Evolutionary conservation across 768 basidiomycete species (phyloP).

Genomic region (Lactifluus echinatus): DNA sequence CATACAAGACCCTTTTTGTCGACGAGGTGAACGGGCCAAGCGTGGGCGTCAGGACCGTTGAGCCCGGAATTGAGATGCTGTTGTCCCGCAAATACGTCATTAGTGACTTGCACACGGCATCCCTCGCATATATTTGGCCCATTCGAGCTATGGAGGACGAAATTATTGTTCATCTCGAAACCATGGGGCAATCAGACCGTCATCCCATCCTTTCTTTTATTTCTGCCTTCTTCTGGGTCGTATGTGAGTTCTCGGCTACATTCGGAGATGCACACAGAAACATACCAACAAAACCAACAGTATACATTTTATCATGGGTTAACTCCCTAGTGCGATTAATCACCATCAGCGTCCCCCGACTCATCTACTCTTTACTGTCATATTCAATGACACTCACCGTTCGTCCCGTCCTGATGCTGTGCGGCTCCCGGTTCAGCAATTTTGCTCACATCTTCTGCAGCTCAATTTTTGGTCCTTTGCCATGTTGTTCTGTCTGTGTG

Average conservation of each 20-base stretch:
- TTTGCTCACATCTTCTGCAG: slow-evolving; percentile 30
- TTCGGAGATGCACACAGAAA: slow-evolving; percentile 1
- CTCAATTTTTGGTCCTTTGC: slow-evolving; percentile 91
- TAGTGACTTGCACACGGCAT: not conserved
- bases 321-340: slow-evolving; percentile 66
- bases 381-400: slow-evolving; percentile 89
- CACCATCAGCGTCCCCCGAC: slow-evolving; percentile 75
- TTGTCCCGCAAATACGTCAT: slow-evolving; percentile 15
- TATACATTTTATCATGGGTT: slow-evolving; percentile 76
- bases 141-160: slow-evolving; percentile 4
- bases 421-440: not conserved
- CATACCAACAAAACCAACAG: slow-evolving; percentile 31
- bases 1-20: too few species aligned
- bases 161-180: not conserved
- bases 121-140: not conserved
- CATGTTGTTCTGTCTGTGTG: slow-evolving; percentile 59
- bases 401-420: slow-evolving; percentile 1
- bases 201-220: slow-evolving; percentile 72
- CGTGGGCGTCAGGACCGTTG: too few species aligned
- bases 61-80: not conserved
- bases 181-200: slow-evolving; percentile 28
- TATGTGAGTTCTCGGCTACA: slow-evolving; percentile 43
- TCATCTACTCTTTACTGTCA: slow-evolving; percentile 69
- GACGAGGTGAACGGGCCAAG: too few species aligned
- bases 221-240: slow-evolving; percentile 79